Evolutionary conservation across 2,329 filamentous ascomycete genomes (phyloP), one percentile per base, ranked within the genome.

Genomic region (Fusarium subglutinans): DNA sequence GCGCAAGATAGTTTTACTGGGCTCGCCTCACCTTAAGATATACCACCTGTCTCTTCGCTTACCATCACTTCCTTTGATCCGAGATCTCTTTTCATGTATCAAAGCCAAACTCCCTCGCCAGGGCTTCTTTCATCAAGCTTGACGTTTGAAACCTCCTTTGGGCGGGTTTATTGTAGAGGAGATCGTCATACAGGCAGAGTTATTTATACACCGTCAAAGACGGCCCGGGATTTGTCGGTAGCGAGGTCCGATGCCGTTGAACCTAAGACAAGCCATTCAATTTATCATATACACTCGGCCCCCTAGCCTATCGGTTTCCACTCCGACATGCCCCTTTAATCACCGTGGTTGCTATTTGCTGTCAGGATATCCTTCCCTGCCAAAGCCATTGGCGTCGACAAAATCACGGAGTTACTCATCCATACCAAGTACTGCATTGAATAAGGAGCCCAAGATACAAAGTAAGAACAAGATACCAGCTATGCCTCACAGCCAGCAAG

Each of bases 401-500:
- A 60, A 47, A 26, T 22, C 44, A 58, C 60, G 28, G 35, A 50
- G 53, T 45, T 60, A 60, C 35, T 69, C 72, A 24, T 55, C 45
- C 14, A 28, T 60, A 14, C 33, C 38, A 8, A 61, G 53, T n/a
- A 41, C 38, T 30, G 59, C 48, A 30, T n/a, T 38, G 28, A 60
- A 66, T 30, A 43, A 63, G 41, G 40, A 51, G 35, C 30, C 24
- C 11, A 28, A 41, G 20, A 50, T 38, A 15, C 63, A 61, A 26
- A 28, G n/a, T 35, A 44, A 26, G 28, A 54, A 35, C 61, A 20
- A 43, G 22, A 37, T 47, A 15, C 40, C 66, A 61, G 47, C 53
- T 43, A 75, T 74, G 70, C 61, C 76, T 62, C 56, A 75, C 33
- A 55, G 43, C 22, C 64, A 53, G 18, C 63, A 75, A 69, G 72